Base-by-base conservation (phyloP, 352 stramenopile species). In the Stramenopiles sp. region DNA sequence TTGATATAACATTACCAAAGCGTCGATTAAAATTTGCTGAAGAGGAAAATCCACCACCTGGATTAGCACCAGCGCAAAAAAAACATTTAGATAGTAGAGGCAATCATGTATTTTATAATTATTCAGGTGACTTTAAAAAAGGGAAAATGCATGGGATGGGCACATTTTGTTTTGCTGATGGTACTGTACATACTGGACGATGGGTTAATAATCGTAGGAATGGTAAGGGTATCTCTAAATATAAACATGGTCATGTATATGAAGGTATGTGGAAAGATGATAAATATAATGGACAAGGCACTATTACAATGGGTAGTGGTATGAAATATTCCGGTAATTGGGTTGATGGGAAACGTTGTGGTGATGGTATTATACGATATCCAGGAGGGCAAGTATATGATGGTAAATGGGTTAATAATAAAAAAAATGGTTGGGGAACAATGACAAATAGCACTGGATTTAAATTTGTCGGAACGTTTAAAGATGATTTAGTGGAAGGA, bases 241-340 rank as follows among this genome's bases (percentile, higher is more conserved):
- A 76, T 33, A 76, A 76, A 76, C 30, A 31, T 76, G 65, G 65
- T 7, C 65, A 76, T 76, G 65, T 76, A 20, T 76, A 76, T 76
- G 65, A 76, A 13, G 65, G 65, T 13, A 76, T 76, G 65, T 76
- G 65, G 65, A 33, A 31, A 76, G 31, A 76, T 33, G 13, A 76
- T 13, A 76, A 76, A 33, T 76, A 33, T 76, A 4, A 76, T 33
- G 65, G 65, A 13, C 30, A 13, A 1, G 65, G 65, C 13, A 76
- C 65, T 13, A 76, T 76, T 7, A 76, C 65, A 13, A 33, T 76
- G 30, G 31, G 31, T 33, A 76, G 65, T 76, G 65, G 65, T 31
- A 33, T 76, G 31, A 76, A 76, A 76, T 76, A 76, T 13, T 33
- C 65, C 7, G 65, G 65, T 13, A 20, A 76, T 20, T 76, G 65